Percentiles rank a stretch among this genome's conserved stretches.
Evolutionary conservation across 2,329 filamentous ascomycete genomes (phyloP).

Genomic region (Xylariomycetidae sp.): DNA sequence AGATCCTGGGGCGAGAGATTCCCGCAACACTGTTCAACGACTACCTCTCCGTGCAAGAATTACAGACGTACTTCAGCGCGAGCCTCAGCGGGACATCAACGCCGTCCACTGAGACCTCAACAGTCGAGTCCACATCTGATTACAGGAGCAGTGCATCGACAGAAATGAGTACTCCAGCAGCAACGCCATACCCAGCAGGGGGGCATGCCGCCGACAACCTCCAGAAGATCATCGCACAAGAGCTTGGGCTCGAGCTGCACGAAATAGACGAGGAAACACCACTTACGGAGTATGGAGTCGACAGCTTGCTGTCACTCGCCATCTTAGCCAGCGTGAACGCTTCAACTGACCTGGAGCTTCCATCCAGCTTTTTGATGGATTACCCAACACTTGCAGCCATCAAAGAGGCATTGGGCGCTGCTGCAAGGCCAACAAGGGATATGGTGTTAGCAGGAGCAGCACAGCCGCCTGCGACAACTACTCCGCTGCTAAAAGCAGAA

Average conservation of each 20-base stretch:
- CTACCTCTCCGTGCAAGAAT: no score
- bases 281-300: slow-evolving; percentile 4
- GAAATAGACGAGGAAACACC: slow-evolving; percentile 3
- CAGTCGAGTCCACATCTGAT: no score
- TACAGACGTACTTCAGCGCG: no score
- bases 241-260: slow-evolving; percentile 2
- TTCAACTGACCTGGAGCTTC: not conserved
- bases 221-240: slow-evolving; percentile 7
- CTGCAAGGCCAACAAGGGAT: not conserved
- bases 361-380: slow-evolving; percentile 2
- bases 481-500: not conserved
- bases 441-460: slow-evolving; percentile 1
- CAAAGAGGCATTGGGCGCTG: no score
- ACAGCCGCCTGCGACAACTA: not conserved
- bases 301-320: slow-evolving; percentile 3
- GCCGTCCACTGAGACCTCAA: no score
- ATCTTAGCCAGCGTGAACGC: slow-evolving; percentile 6
- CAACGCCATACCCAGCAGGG: slow-evolving; percentile 1
- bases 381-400: slow-evolving; percentile 1
- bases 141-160: not conserved
- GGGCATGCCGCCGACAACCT: no score
- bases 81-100: no score
- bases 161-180: not conserved
- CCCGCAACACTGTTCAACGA: no score
- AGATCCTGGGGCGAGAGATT: no score